Evolutionary conservation across 179 eudicot species (phyloP), one percentile per base, ranked within the genome.

Genomic region (Camellia oleifera): DNA sequence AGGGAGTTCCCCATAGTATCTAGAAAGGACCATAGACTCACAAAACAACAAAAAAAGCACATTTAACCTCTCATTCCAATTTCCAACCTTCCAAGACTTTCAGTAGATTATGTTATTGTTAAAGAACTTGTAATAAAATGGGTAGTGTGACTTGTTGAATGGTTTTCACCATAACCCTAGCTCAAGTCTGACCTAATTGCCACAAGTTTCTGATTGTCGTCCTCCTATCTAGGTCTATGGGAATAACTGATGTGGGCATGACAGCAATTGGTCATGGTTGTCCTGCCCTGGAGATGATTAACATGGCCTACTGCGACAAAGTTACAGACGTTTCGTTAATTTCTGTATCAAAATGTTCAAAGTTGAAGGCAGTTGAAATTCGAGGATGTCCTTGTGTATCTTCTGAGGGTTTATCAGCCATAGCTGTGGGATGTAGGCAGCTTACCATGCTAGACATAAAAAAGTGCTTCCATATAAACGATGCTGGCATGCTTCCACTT

Each of bases 351-450:
- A 91, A 88, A 71, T 93, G 97, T 84, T 77, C 84, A 46, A 91
- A 88, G 66, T 72, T 94, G 76, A 87, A 84, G 80, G 91, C 96
- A 3, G 82, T 94, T 70, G 98, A 94, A 84, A 91, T 89, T 83
- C 89, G 98, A 82, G 96, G 96, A 64, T 94, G 97, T 70, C 91
- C 92, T 75, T 90, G 86, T 66, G 80, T 94, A 50, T 88, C 97
- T 45, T 93, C 97, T 44, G 74, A 86, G 4, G 98, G 97, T 76
- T 79, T 94, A 77, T 88, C 89, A 20, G 94, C 98, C 68, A 75
- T 94, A 83, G 94, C 94, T 52, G 88, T 89, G 84, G 93, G 98
- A 69, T 93, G 97, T 86, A 93, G 84, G 87, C 90, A 87, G 72
- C 94, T 94, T 44, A 71, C 83, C 69, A 87, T 84, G 84, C 87